These are phyloP conservation scores for Chalciporus chontae DNA, from an alignment of 768 basidiomycete genomes.

Conservation along the genomic window DNA sequence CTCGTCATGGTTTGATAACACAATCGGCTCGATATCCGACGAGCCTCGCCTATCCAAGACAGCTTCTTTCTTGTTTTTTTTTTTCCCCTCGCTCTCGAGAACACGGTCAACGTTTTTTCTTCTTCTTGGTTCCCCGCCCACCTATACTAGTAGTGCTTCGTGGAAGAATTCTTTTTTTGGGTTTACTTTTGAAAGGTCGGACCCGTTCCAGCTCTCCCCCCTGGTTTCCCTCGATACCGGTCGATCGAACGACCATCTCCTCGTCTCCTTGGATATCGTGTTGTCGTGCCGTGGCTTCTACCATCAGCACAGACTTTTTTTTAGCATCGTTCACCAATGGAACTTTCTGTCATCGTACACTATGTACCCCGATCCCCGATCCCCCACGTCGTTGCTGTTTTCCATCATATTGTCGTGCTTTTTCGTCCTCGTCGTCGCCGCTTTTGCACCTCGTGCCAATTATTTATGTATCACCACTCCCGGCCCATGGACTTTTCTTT, in stretches of 20 bases:
- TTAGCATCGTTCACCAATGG: background rate
- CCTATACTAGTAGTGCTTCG: background rate
- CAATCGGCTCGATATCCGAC: too few relatives aligned
- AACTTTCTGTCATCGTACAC: background rate
- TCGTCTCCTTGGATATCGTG: background rate
- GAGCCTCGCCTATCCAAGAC: background rate
- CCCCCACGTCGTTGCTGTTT: background rate
- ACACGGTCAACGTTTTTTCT: background rate
- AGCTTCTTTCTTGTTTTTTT: conserved; percentile 7
- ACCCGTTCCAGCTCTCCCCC: background rate
- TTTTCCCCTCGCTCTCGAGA: background rate
- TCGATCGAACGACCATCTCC: background rate
- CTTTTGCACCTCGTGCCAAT: background rate
- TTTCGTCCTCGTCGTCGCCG: background rate
- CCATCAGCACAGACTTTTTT: background rate
- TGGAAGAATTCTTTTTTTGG: conserved; percentile 2
- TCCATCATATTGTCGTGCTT: too few relatives aligned
- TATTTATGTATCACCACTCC: too few relatives aligned
- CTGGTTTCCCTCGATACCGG: conserved; percentile 2
- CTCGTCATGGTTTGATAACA: conserved; percentile 31
- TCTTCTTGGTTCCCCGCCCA: background rate
- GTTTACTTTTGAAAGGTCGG: background rate
- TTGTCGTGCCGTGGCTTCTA: background rate
- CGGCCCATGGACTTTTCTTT: too few relatives aligned
- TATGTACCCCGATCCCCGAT: background rate